These are phyloP conservation scores for Petrea volubilis DNA, from an alignment of 257 asterid species.

Conservation along the genomic window DNA sequence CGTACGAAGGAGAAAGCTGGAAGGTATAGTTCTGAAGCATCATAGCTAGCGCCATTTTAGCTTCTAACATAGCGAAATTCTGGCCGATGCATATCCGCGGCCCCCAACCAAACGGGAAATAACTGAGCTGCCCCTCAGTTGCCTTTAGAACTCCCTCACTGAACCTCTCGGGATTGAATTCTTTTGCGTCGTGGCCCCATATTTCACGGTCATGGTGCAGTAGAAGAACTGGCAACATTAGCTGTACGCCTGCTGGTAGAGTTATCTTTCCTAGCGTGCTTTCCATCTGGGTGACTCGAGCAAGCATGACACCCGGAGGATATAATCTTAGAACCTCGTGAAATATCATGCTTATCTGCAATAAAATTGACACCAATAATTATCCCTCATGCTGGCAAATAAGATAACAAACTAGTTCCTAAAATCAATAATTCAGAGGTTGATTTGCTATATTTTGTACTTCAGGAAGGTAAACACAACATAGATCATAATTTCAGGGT, in stretches of 20 bases:
- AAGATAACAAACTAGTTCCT: neutral
- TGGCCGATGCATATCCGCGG: too few relatives aligned
- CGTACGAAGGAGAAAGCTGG: constrained; percentile 43
- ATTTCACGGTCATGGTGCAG: constrained; percentile 40
- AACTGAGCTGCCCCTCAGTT: constrained; percentile 22
- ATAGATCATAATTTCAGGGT: too few relatives aligned
- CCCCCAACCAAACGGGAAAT: constrained; percentile 49
- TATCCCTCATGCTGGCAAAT: neutral
- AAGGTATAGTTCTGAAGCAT: constrained; percentile 36
- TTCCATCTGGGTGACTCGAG: constrained; percentile 13
- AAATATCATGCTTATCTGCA: constrained; percentile 48
- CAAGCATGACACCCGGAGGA: constrained; percentile 25
- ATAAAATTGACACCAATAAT: neutral
- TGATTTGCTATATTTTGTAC: too few relatives aligned
- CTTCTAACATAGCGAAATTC: constrained; percentile 49
- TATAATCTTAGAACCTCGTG: constrained; percentile 49
- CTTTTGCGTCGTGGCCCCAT: constrained; percentile 51
- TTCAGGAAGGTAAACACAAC: too few relatives aligned
- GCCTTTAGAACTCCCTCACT: constrained; percentile 41
- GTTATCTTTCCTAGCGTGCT: constrained; percentile 21
- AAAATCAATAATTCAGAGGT: too few relatives aligned
- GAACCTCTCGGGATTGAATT: constrained; percentile 48
- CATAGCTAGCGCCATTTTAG: constrained; percentile 42
- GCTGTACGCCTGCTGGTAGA: constrained; percentile 34
- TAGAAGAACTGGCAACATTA: constrained; percentile 30